These are phyloP conservation scores for Corylus americana DNA, from an alignment of 306 rosid species.

Conservation along the genomic window DNA sequence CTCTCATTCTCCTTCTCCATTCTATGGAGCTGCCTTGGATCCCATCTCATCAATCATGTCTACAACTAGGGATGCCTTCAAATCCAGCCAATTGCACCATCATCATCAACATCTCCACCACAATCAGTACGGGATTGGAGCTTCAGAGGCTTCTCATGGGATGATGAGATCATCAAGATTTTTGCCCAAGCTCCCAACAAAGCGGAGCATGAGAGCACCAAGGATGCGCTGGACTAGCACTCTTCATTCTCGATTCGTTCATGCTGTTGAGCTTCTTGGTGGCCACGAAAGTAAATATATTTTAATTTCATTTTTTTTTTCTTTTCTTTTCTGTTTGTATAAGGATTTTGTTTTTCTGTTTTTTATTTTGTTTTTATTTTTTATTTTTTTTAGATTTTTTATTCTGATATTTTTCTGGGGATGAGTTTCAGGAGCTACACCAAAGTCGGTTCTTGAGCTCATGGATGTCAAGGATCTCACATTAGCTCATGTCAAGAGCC, in stretches of 20 bases:
- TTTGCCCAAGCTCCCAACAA: constrained; percentile 68
- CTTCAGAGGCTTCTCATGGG: constrained; percentile 48
- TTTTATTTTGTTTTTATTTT: too few relatives aligned
- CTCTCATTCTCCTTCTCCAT: constrained; percentile 29
- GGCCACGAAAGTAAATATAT: constrained; percentile 81
- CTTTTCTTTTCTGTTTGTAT: not conserved
- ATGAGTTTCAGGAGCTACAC: constrained; percentile 80
- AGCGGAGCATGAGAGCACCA: constrained; percentile 89
- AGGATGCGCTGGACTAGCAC: constrained; percentile 96
- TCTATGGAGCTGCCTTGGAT: constrained; percentile 41
- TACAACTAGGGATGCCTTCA: constrained; percentile 44
- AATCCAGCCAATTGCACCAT: constrained; percentile 63
- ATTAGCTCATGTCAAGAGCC: constrained; percentile 95
- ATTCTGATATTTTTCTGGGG: not conserved
- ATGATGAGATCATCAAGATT: constrained; percentile 81
- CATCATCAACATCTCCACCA: constrained; percentile 31
- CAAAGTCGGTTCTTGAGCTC: constrained; percentile 93
- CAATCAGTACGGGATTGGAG: constrained; percentile 36
- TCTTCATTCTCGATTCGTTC: constrained; percentile 83
- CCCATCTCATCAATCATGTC: constrained; percentile 46
- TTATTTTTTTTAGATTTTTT: not conserved
- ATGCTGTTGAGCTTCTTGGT: constrained; percentile 94
- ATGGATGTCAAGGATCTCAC: constrained; percentile 99
- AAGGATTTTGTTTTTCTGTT: not conserved
- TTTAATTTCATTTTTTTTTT: not conserved